A percentile compares a stretch with the other conserved stretches of the same genome.
These are phyloP conservation scores for Pyrus hybrid DNA, from an alignment of 331 rosid genomes.

Conservation along the genomic window DNA sequence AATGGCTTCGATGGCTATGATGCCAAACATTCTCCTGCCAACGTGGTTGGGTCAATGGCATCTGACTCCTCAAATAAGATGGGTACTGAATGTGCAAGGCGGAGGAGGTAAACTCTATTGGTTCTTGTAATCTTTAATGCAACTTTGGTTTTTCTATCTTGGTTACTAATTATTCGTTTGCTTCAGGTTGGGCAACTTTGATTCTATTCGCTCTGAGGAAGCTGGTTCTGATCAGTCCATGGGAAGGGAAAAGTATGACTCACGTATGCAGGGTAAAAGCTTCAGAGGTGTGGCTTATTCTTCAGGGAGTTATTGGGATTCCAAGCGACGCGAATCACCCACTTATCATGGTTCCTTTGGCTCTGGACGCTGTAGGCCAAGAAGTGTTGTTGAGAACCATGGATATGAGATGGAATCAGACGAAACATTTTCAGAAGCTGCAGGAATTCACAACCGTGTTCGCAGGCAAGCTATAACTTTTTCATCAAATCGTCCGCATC, in stretches of 20 bases:
- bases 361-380: constrained; percentile 16
- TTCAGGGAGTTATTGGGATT: constrained; percentile 14
- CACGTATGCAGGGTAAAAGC: constrained; percentile 9
- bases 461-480: constrained; percentile 15
- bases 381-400: constrained; percentile 15
- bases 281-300: background rate
- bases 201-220: constrained; percentile 15
- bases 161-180: background rate
- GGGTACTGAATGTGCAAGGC: background rate
- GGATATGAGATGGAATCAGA: constrained; percentile 14
- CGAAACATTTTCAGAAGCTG: constrained; percentile 5
- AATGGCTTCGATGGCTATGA: constrained; percentile 7
- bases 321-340: constrained; percentile 15
- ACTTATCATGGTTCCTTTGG: constrained; percentile 15
- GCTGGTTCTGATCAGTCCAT: constrained; percentile 11
- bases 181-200: constrained; percentile 14
- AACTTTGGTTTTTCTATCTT: background rate
- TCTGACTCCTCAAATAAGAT: constrained; percentile 12
- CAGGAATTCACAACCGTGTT: constrained; percentile 12
- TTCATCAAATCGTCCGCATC: constrained; percentile 9
- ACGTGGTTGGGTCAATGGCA: constrained; percentile 9
- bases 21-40: constrained; percentile 15
- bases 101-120: constrained; percentile 9
- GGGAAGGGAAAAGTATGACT: constrained; percentile 19
- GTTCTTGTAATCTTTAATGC: background rate